phyloP scores from a whole-genome alignment of 2,329 filamentous ascomycete species.

The Verticillium longisporum region DNA sequence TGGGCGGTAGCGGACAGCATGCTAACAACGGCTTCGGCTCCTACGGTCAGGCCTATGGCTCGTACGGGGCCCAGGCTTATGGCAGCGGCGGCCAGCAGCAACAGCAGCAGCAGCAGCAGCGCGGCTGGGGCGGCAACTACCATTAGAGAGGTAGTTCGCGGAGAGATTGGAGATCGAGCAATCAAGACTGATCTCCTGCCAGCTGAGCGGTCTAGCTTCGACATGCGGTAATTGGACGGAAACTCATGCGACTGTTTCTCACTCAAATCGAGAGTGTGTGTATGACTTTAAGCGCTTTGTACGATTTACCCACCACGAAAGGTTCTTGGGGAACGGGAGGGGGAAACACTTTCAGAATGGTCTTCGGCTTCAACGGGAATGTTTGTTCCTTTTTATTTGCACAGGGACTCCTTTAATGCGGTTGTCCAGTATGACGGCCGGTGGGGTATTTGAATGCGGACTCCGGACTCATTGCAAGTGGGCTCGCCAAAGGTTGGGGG shows the following conservation, averaged over 20 bases:
- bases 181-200: constrained; percentile 10
- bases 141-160: constrained; percentile 17
- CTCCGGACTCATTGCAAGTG: background rate
- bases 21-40: constrained; percentile 46
- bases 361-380: constrained; percentile 11
- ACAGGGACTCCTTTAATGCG: background rate
- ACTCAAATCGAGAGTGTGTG: constrained; percentile 9
- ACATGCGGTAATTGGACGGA: background rate
- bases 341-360: constrained; percentile 12
- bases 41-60: constrained; percentile 41
- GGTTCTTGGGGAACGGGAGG: constrained; percentile 10
- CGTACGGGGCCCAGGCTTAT: constrained; percentile 30
- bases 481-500: background rate
- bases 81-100: constrained; percentile 26
- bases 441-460: background rate
- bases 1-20: constrained; percentile 47
- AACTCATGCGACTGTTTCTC: constrained; percentile 8
- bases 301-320: constrained; percentile 11
- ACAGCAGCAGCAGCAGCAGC: constrained; percentile 35
- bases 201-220: constrained; percentile 7
- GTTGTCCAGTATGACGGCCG: background rate
- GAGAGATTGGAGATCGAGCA: constrained; percentile 6
- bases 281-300: constrained; percentile 14
- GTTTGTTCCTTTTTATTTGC: constrained; percentile 8
- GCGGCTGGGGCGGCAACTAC: constrained; percentile 56